phyloP scores from a whole-genome alignment of 495 filamentous ascomycete species.

The Margaritispora aquatica region DNA sequence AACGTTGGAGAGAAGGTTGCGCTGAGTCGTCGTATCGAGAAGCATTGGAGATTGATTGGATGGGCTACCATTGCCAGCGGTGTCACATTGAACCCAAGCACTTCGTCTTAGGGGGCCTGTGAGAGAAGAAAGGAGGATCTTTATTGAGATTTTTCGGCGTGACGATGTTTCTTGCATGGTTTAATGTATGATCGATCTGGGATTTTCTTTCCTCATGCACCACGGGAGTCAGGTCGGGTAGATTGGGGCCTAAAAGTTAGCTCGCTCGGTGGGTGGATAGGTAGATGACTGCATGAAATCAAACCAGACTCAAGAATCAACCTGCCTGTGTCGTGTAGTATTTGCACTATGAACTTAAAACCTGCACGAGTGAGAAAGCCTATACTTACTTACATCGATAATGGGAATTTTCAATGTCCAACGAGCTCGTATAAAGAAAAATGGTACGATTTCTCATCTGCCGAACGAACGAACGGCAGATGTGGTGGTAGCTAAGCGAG shows the following conservation, averaged over 20 bases:
- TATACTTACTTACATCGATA: no score
- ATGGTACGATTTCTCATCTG: no score
- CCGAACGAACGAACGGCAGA: no score
- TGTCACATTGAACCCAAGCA: constrained; percentile 23
- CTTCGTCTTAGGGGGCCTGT: constrained; percentile 8
- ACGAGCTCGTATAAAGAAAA: no score
- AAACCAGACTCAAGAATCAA: not conserved
- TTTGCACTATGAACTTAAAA: no score
- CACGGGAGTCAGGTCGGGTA: constrained; percentile 21
- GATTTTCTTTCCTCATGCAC: constrained; percentile 15
- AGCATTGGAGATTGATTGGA: constrained; percentile 98
- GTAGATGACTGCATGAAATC: not conserved
- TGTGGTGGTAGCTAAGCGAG: no score
- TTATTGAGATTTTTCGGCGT: no score
- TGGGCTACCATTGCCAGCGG: constrained; percentile 78
- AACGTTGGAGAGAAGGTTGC: constrained; percentile 97
- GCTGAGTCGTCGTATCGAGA: constrained; percentile 90
- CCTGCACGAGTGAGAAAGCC: no score
- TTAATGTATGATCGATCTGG: not conserved
- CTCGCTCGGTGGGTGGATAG: no score
- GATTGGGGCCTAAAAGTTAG: constrained; percentile 21
- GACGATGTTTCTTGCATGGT: no score
- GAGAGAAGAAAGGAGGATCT: not conserved
- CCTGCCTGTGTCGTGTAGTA: no score
- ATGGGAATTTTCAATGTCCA: no score